Evolutionary conservation across 306 rosid species (phyloP), one percentile per base, ranked within the genome.

Genomic region (Vachellia collinsii): DNA sequence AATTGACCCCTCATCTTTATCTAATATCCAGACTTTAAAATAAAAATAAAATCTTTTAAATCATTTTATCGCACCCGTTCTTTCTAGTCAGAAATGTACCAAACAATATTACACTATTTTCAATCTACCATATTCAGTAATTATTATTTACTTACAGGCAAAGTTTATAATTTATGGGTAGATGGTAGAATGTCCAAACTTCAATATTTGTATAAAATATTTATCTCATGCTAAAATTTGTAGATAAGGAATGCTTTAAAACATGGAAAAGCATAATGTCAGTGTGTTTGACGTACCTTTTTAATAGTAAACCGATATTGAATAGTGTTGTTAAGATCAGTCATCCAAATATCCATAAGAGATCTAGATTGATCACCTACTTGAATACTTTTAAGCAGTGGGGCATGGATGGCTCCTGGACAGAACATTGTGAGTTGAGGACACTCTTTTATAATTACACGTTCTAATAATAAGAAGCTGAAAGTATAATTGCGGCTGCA

Each of bases 291-390:
- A 16, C 16, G 44, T 1, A 72, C 77, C 64, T 34, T 3, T 23
- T 46, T 0, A 3, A 0, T 0, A n/a, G 12, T n/a, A 34, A 34
- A 17, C 7, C 3, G 11, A 5, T 16, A 7, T 54, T 56, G 39
- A 3, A 75, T 38, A 0, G 69, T 58, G 17, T 39, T 41, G 67
- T 54, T 74, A 7, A 74, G 68, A 64, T 74, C 6, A 19, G 1
- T 22, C 20, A 11, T 34, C 78, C 67, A 56, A 1, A 54, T 19
- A 7, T n/a, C 1, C 17, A 1, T 1, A 17, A 1, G 22, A 51
- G 20, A 3, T 19, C n/a, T 1, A n/a, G 1, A 7, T 7, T n/a
- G n/a, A n/a, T 6, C 1, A 1, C 0, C 1, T 4, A 54, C 29
- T 19, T 1, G 0, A 5, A 74, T 4, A 1, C 50, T 19, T 12